Conservation (phyloP, 345 rosid genomes). For the Acer saccharum region DNA sequence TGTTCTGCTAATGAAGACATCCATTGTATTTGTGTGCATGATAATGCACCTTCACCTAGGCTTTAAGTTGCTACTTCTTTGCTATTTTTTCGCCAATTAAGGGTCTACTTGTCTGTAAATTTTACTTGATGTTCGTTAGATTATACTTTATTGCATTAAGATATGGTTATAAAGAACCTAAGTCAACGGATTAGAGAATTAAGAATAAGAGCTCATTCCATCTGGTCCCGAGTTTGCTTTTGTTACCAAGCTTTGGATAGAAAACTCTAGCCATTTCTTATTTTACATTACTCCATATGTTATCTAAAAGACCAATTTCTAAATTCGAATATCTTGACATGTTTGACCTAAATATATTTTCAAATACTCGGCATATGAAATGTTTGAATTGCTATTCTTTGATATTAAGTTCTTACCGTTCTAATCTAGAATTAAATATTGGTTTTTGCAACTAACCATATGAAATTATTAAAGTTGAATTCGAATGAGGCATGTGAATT, state of each 20-base stretch:
- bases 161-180: not conserved
- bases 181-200: not conserved
- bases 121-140: not conserved
- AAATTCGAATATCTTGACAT: not conserved
- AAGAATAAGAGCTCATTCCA: not conserved
- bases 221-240: not conserved
- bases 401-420: no score
- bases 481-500: no score
- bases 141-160: not conserved
- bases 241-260: not conserved
- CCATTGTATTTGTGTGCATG: not conserved
- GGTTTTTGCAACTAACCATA: no score
- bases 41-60: not conserved
- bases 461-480: no score
- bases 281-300: no score
- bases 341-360: no score
- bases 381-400: no score
- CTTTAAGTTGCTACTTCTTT: not conserved
- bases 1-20: not conserved
- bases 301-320: not conserved
- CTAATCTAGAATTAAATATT: no score
- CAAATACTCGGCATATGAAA: conserved; percentile 12
- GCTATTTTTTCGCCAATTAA: not conserved
- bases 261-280: not conserved
- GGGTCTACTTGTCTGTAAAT: not conserved